A percentile compares a stretch with the other conserved stretches of the same genome.
Evolutionary conservation across 345 rosid species (phyloP).

Genomic region (Stellera chamaejasme): DNA sequence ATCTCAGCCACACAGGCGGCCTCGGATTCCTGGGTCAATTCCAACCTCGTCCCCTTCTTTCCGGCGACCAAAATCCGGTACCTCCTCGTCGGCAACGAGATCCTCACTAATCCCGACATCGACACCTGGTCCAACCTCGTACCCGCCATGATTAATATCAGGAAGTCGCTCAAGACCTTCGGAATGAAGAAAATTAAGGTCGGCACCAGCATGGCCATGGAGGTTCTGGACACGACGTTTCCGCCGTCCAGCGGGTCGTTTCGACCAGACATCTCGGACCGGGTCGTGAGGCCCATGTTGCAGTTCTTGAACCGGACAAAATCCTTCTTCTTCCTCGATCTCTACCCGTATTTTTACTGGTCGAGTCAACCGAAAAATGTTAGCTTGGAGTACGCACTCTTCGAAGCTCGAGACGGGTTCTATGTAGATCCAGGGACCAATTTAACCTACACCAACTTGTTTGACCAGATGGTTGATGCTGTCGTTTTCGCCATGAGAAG

Average conservation of each 20-base stretch:
- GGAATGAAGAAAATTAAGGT: conserved; percentile 57
- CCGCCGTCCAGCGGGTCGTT: conserved; percentile 90
- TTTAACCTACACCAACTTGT: conserved; percentile 65
- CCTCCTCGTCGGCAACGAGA: conserved; percentile 89
- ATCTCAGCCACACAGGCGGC: conserved; percentile 34
- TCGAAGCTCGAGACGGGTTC: conserved; percentile 41
- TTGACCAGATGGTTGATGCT: conserved; percentile 91
- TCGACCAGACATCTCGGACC: conserved; percentile 48
- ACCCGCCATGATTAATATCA: conserved; percentile 76
- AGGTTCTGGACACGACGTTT: conserved; percentile 56
- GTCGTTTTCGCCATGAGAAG: conserved; percentile 68
- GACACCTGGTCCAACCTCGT: conserved; percentile 46
- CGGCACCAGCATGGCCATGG: conserved; percentile 64
- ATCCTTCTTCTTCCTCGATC: conserved; percentile 77
- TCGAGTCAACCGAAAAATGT: conserved; percentile 38
- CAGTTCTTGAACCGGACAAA: conserved; percentile 81
- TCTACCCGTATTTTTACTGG: conserved; percentile 86
- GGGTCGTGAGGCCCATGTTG: conserved; percentile 63
- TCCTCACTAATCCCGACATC: conserved; percentile 42
- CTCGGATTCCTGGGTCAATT: conserved; percentile 57
- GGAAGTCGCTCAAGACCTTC: conserved; percentile 33
- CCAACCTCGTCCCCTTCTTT: conserved; percentile 53
- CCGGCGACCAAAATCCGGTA: conserved; percentile 73
- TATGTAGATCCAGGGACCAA: conserved; percentile 59
- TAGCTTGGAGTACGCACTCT: conserved; percentile 59